Evolutionary conservation across 179 eudicot species (phyloP), one percentile per base, ranked within the genome.

Genomic region (Camellia oleifera): DNA sequence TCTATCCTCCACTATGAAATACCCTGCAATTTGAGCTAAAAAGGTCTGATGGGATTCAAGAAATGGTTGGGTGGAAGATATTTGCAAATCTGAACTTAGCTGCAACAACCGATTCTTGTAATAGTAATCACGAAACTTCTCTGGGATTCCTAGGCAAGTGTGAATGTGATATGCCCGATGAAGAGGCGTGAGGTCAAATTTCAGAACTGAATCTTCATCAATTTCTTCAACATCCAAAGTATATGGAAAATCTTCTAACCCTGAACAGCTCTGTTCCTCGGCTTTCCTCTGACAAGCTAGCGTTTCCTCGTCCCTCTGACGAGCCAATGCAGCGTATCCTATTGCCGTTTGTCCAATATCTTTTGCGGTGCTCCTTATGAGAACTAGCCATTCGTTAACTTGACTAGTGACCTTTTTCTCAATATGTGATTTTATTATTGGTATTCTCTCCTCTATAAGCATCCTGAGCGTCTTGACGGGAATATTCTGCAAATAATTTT

Each of bases 331-430:
- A 78, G 94, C 90, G 78, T 88, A 87, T 17, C 89, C 91, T 52
- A 95, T 93, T 18, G 97, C 95, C 13, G 89, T 83, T 83, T 92
- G 97, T 18, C 99, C 98, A 32, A 95, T 95, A 82, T 90, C 91
- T 86, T 90, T 92, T 14, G 95, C 88, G 42, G 80, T 87, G 80
- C 88, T 88, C 82, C 98, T 84, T 69, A 93, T 88, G 76, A 92
- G 90, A 88, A 92, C 97, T 71, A 93, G 87, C 98, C 97, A 95
- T 80, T 93, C 95, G 82, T 95, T 95, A 77, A 95, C 97, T 86
- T 92, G 88, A 82, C 85, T 83, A 76, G 89, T 86, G 11, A 92
- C 91, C 83, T 85, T 95, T 81, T 92, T 95, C 85, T 92, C 93
- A 52, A 95, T 91, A 72, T 93, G 92, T 54, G 80, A 74, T 83